phyloP scores from a whole-genome alignment of 768 basidiomycete species.

The Floccularia luteovirens region DNA sequence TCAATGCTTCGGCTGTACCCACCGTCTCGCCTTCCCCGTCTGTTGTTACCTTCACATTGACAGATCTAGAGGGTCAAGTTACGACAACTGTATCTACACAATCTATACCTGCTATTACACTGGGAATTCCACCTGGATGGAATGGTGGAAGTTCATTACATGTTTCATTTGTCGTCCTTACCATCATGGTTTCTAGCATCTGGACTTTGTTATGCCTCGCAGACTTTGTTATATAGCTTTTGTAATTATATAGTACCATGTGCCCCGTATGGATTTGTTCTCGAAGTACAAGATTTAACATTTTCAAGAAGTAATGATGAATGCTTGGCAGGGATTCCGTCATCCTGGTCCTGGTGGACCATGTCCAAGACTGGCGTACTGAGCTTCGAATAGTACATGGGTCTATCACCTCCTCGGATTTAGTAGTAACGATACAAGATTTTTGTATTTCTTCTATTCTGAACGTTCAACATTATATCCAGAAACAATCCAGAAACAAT shows the following conservation, averaged over 20 bases:
- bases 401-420: no score
- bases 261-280: no score
- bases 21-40: constrained; percentile 42
- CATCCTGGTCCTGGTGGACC: no score
- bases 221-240: background rate
- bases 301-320: no score
- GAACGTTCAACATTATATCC: no score
- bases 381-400: no score
- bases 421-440: no score
- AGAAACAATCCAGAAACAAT: no score
- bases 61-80: constrained; percentile 44
- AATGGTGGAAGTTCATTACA: constrained; percentile 16
- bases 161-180: constrained; percentile 8
- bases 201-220: constrained; percentile 2
- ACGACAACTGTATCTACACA: constrained; percentile 47
- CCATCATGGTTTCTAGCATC: background rate
- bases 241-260: constrained; percentile 1
- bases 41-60: constrained; percentile 47
- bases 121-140: constrained; percentile 64
- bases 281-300: no score
- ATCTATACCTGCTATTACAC: constrained; percentile 34
- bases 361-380: no score
- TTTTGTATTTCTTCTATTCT: no score
- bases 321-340: no score
- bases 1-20: constrained; percentile 50